Conservation (phyloP, 1,284 basidiomycete species). For the Rhodotorula sp. region DNA sequence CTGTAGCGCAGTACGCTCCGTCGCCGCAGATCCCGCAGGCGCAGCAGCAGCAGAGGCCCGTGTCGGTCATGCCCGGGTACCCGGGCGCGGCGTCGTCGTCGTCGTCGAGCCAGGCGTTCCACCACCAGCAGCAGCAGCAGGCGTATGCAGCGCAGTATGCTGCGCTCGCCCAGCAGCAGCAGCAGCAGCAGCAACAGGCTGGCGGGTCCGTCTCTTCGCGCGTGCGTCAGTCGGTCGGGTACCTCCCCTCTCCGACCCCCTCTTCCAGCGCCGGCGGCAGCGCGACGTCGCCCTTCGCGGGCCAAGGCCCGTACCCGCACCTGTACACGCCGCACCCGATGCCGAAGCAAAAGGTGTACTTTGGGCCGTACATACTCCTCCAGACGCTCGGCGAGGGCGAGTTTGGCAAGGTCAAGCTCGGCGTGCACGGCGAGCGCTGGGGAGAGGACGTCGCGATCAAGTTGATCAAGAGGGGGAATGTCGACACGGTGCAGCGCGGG, state of each 20-base stretch:
- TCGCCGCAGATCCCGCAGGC: neutral
- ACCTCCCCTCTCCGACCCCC: conserved; percentile 22
- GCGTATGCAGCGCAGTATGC: neutral
- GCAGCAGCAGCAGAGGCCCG: conserved; percentile 9
- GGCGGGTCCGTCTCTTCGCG: conserved; percentile 31
- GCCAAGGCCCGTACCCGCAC: conserved; percentile 40
- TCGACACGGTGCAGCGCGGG: conserved; percentile 62
- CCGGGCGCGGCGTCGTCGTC: neutral
- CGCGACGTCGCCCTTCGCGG: neutral
- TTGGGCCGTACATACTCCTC: conserved; percentile 90
- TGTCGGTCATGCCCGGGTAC: conserved; percentile 10
- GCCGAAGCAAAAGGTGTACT: conserved; percentile 60
- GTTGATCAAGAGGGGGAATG: conserved; percentile 88
- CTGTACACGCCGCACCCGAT: conserved; percentile 41
- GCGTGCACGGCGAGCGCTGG: conserved; percentile 82
- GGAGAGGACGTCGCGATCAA: conserved; percentile 99
- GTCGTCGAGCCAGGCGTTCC: neutral
- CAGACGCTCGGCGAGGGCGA: conserved; percentile 99
- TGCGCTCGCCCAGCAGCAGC: neutral
- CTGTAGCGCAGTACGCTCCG: neutral
- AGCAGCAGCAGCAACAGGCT: conserved; percentile 16
- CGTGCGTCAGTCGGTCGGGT: conserved; percentile 38
- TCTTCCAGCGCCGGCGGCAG: no score
- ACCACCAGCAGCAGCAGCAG: neutral
- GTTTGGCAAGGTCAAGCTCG: conserved; percentile 99